Evolutionary conservation across 2,329 filamentous ascomycete species (phyloP).

Genomic region (Pseudogymnoascus sp.): DNA sequence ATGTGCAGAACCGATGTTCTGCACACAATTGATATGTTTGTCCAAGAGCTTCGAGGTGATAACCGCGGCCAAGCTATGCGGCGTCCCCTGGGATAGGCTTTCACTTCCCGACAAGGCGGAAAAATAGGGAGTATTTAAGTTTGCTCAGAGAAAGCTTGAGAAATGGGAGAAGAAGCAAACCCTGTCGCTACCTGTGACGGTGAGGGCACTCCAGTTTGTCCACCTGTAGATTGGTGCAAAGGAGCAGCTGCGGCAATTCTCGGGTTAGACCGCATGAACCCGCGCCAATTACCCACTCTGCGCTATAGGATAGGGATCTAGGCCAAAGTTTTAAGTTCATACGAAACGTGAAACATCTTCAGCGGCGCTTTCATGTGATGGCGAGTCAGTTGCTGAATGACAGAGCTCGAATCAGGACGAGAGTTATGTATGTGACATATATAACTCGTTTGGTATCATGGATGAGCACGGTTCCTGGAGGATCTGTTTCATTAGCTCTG

Average conservation of each 20-base stretch:
- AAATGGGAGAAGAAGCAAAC: constrained; percentile 15
- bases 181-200: neutral
- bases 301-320: neutral
- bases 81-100: neutral
- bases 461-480: neutral
- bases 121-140: neutral
- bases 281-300: neutral
- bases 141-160: constrained; percentile 28
- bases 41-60: neutral
- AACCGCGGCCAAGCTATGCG: neutral
- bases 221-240: neutral
- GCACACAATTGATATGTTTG: neutral
- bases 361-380: neutral
- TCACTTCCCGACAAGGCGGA: no score
- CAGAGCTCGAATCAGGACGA: neutral
- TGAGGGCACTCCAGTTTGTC: no score
- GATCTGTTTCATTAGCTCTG: neutral
- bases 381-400: neutral
- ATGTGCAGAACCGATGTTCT: neutral
- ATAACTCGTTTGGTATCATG: neutral
- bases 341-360: neutral
- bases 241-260: neutral
- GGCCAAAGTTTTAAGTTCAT: neutral
- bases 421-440: neutral
- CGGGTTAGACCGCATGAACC: neutral